Percentiles rank a stretch among this genome's conserved stretches.
phyloP scores from a whole-genome alignment of 2,329 filamentous ascomycete genomes.

The Westerdykella aurantiaca region DNA sequence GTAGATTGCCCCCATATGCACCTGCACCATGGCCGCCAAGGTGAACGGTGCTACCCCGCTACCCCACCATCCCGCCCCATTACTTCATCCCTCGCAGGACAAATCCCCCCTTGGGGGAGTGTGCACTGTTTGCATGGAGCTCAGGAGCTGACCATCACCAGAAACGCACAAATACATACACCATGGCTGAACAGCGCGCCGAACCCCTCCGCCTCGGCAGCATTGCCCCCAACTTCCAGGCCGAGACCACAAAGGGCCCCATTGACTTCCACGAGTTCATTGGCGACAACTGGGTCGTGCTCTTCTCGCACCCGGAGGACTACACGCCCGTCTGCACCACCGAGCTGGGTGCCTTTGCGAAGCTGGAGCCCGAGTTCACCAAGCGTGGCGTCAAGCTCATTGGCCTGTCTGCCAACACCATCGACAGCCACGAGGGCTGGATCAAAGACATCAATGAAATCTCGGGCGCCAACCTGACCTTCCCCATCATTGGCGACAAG shows the following conservation, averaged over 20 bases:
- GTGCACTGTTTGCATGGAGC: constrained; percentile 19
- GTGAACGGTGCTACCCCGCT: not conserved
- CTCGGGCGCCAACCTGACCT: constrained; percentile 43
- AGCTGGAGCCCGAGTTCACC: constrained; percentile 59
- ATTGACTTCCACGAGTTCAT: constrained; percentile 70
- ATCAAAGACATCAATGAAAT: constrained; percentile 52
- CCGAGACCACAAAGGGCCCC: constrained; percentile 59
- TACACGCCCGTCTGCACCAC: constrained; percentile 59
- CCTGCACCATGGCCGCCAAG: not conserved
- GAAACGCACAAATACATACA: constrained; percentile 12
- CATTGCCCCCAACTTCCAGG: constrained; percentile 63
- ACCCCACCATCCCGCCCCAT: constrained; percentile 19
- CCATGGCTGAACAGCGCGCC: constrained; percentile 26
- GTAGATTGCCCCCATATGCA: not conserved
- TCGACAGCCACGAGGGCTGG: constrained; percentile 48
- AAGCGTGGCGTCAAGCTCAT: constrained; percentile 59
- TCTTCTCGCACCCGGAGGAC: constrained; percentile 65
- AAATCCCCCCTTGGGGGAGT: constrained; percentile 6
- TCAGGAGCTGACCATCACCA: constrained; percentile 7
- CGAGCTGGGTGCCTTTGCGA: constrained; percentile 58
- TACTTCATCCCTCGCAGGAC: not conserved
- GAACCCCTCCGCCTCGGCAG: constrained; percentile 58
- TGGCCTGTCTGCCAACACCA: constrained; percentile 49
- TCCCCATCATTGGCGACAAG: constrained; percentile 52
- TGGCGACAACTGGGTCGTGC: constrained; percentile 62